These are phyloP conservation scores for Pythium dissotocum DNA, from an alignment of 352 stramenopile species.

Conservation along the genomic window DNA sequence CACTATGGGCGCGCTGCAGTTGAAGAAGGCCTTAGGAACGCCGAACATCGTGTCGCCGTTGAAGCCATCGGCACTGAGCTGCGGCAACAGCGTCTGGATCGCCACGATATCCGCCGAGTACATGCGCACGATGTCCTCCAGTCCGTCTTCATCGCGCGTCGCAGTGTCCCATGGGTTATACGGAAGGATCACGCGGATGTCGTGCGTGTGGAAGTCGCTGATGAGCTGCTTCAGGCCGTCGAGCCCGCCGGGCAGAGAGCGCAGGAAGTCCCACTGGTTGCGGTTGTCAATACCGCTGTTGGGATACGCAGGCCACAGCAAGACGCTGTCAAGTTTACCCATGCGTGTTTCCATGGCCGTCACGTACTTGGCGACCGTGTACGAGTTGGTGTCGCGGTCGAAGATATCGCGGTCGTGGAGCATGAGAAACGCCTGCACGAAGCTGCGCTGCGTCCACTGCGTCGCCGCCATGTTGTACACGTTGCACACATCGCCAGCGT, in stretches of 20 bases:
- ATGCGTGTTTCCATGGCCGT: constrained; percentile 50
- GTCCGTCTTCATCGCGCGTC: constrained; percentile 55
- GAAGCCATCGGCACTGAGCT: constrained; percentile 67
- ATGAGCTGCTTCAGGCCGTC: constrained; percentile 48
- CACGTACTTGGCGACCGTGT: constrained; percentile 74
- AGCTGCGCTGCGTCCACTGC: constrained; percentile 78
- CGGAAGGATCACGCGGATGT: constrained; percentile 69
- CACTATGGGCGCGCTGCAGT: constrained; percentile 59
- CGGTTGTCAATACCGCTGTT: constrained; percentile 82
- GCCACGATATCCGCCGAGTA: constrained; percentile 72
- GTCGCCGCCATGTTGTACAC: constrained; percentile 66
- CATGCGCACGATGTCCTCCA: constrained; percentile 62
- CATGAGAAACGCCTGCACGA: constrained; percentile 78
- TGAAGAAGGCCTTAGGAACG: constrained; percentile 78
- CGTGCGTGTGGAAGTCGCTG: constrained; percentile 56
- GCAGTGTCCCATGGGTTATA: constrained; percentile 87
- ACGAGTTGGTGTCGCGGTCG: constrained; percentile 59
- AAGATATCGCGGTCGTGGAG: constrained; percentile 78
- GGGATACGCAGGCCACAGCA: constrained; percentile 82
- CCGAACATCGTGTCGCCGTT: constrained; percentile 91
- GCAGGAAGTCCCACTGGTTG: constrained; percentile 80
- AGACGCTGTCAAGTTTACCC: constrained; percentile 71
- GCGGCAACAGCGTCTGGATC: constrained; percentile 40
- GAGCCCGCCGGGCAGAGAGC: constrained; percentile 57
- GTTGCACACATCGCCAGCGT: constrained; percentile 50